A percentile compares a stretch with the other conserved stretches of the same genome.
Evolutionary conservation across 257 asterid species (phyloP).

Genomic region (Avicennia marina): DNA sequence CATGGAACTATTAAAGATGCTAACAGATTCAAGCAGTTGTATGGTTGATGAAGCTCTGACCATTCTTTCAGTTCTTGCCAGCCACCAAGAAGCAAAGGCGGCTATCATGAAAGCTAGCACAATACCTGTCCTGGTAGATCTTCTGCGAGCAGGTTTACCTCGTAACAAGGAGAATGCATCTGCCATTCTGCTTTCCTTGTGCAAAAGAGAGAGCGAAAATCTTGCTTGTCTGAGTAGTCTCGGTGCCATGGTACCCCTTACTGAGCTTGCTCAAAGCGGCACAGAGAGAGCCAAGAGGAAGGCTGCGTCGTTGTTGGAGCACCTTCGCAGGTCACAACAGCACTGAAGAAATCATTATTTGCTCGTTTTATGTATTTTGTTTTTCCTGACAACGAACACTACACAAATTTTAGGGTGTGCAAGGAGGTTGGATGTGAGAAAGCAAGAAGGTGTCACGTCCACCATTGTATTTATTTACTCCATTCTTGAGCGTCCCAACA

Average conservation of each 20-base stretch:
- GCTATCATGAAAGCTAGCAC: constrained; percentile 64
- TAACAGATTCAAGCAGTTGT: constrained; percentile 54
- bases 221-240: constrained; percentile 64
- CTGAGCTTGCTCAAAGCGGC: constrained; percentile 62
- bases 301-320: constrained; percentile 74
- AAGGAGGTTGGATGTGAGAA: no score
- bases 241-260: constrained; percentile 60
- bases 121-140: constrained; percentile 67
- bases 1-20: constrained; percentile 56
- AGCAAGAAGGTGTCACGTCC: no score
- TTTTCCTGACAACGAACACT: no score
- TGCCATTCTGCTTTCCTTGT: constrained; percentile 64
- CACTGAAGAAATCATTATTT: no score
- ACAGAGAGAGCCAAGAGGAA: constrained; percentile 85
- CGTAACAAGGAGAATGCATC: constrained; percentile 72
- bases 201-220: constrained; percentile 61
- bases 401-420: no score
- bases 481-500: constrained; percentile 27
- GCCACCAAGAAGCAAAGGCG: constrained; percentile 74
- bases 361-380: no score
- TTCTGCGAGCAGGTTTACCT: constrained; percentile 56
- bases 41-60: constrained; percentile 92
- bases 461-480: constrained; percentile 25
- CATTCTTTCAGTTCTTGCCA: constrained; percentile 78
- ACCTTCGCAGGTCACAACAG: constrained; percentile 46